Conservation (phyloP, 2,329 filamentous ascomycete genomes). For the Whalleya microplaca region DNA sequence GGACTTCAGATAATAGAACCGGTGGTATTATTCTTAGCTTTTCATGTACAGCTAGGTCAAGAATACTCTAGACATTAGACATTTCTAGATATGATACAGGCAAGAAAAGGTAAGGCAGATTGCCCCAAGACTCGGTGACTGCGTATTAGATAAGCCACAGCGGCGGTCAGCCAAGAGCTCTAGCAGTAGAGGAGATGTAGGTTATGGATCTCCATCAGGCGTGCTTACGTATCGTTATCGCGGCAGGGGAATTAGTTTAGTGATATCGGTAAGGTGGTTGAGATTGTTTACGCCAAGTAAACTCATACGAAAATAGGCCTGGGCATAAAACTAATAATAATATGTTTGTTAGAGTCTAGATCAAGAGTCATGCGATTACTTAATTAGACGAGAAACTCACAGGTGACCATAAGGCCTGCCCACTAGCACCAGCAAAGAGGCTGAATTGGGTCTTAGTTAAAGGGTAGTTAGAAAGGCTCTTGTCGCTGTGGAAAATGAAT, state of each 20-base stretch:
- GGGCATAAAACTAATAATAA: conserved; percentile 39
- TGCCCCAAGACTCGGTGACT: not conserved
- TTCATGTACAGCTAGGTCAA: not conserved
- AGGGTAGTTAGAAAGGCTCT: conserved; percentile 28
- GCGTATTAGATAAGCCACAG: too few relatives aligned
- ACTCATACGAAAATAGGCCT: conserved; percentile 48
- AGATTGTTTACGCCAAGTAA: conserved; percentile 50
- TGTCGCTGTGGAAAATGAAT: conserved; percentile 40
- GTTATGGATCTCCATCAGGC: not conserved
- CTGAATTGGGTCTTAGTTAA: conserved; percentile 28
- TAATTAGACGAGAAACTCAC: conserved; percentile 23
- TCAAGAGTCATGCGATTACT: not conserved
- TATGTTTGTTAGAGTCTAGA: conserved; percentile 1
- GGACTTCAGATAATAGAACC: not conserved
- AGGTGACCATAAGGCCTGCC: conserved; percentile 27
- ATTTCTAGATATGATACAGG: not conserved
- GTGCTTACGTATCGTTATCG: conserved; percentile 4
- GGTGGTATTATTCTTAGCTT: not conserved
- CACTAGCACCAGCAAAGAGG: conserved; percentile 27
- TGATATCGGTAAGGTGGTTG: conserved; percentile 49
- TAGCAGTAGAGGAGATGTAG: too few relatives aligned
- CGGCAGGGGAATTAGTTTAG: conserved; percentile 40
- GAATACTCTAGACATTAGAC: not conserved
- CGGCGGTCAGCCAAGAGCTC: too few relatives aligned
- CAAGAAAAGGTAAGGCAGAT: not conserved